phyloP scores from a whole-genome alignment of 257 asterid genomes.

The Solanum peruvianum region DNA sequence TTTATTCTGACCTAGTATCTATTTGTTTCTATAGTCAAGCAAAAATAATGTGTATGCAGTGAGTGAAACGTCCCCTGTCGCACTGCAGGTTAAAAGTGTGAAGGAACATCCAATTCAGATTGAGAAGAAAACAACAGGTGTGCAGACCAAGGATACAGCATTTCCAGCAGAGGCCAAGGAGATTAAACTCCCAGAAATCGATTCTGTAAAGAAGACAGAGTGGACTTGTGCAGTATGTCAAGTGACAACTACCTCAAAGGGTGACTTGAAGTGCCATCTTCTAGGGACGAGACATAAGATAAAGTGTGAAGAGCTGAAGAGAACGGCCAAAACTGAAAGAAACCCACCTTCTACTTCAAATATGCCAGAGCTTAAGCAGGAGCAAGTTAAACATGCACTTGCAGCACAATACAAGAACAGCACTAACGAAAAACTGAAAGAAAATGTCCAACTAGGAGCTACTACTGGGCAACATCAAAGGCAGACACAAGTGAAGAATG shows the following conservation, averaged over 20 bases:
- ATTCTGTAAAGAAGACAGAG: constrained; percentile 9
- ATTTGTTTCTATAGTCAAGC: background rate
- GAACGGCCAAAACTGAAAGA: background rate
- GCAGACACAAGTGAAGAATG: background rate
- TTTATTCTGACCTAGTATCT: background rate
- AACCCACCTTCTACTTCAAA: background rate
- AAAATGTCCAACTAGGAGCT: background rate
- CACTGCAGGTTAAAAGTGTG: background rate
- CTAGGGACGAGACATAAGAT: constrained; percentile 21
- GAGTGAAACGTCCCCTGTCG: background rate
- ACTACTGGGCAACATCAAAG: background rate
- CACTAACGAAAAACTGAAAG: background rate
- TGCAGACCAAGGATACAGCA: constrained; percentile 1
- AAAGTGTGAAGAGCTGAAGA: background rate
- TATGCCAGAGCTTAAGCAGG: background rate
- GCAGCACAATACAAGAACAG: background rate
- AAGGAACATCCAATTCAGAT: background rate
- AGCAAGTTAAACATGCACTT: background rate
- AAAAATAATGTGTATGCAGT: background rate
- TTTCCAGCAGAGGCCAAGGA: background rate
- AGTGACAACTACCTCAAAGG: constrained; percentile 14
- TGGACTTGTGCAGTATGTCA: constrained; percentile 29
- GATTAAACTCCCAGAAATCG: background rate
- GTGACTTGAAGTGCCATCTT: constrained; percentile 16
- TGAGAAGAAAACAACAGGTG: background rate